Conservation (phyloP, 75 land plant species). For the Cunninghamia lanceolata region DNA sequence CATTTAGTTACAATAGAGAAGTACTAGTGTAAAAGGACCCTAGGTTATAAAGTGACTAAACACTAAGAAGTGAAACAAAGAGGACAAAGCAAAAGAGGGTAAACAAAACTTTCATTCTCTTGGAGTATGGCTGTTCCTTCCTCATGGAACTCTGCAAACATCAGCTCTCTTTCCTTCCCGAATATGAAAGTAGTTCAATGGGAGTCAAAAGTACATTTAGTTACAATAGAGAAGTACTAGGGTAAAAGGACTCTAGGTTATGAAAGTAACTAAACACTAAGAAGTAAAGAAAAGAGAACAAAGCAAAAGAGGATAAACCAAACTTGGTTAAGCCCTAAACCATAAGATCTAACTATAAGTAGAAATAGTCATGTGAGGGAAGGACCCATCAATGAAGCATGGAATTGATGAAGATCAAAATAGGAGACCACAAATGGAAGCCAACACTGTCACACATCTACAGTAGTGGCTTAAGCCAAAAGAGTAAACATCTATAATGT, state of each 20-base stretch:
- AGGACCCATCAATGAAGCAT: not conserved
- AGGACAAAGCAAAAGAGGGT: no score
- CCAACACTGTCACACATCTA: not conserved
- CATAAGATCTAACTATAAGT: no score
- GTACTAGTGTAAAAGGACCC: no score
- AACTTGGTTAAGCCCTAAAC: no score
- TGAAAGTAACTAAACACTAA: not conserved
- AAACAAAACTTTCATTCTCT: no score
- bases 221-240: not conserved
- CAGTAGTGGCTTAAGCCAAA: not conserved
- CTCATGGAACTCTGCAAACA: no score
- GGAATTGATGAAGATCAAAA: not conserved
- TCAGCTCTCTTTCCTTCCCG: no score
- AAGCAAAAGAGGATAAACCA: not conserved
- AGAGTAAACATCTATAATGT: not conserved
- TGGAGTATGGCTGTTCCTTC: no score
- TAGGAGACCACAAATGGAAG: not conserved
- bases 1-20: no score
- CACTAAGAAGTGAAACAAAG: no score
- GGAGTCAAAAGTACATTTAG: not conserved
- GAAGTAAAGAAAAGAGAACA: not conserved
- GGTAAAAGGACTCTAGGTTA: not conserved
- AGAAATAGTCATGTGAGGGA: not conserved
- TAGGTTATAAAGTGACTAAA: no score
- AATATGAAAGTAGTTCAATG: not conserved